Evolutionary conservation across 441 rosid genomes (phyloP), one percentile per base, ranked within the genome.

Genomic region (Omphalea diandra): DNA sequence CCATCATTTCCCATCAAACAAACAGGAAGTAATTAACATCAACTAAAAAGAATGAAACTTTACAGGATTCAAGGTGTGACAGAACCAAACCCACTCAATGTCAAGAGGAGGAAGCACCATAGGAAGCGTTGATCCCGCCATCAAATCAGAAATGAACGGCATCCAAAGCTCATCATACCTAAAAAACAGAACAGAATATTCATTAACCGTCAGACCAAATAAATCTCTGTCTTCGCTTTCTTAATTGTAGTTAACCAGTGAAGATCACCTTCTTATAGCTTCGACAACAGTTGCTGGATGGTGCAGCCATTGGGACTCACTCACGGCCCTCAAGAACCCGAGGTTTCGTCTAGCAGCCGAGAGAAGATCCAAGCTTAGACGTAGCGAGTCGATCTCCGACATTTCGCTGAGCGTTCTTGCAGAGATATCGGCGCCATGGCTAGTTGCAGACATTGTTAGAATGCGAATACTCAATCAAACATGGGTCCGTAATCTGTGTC

Each of bases 21-120:
- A 78, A 70, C 81, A 67, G 70, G 44, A 73, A 55, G n/a, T n/a
- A n/a, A n/a, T n/a, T n/a, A n/a, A n/a, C 15, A 43, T 29, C 49
- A 8, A 43, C 8, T 20, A 44, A 26, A 40, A 50, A 54, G 20
- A 4, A 18, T 59, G 33, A 32, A 59, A 57, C 4, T 60, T 80
- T 77, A 94, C 98, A 64, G 93, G 90, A 74, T 94, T 91, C 85
- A 94, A 81, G 36, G 92, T 75, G 71, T 94, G 98, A 68, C 96
- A 94, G 74, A 91, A 88, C 97, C 97, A 94, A 80, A 94, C 90
- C 97, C 98, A 94, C 80, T 91, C 96, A 63, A 94, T 63, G 84
- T 94, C 98, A 50, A 94, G 63, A 41, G 98, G 98, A 76, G 98
- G 95, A 50, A 94, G 85, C 53, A 91, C 69, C 81, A 88, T 68